phyloP scores from a whole-genome alignment of 2,329 filamentous ascomycete genomes.

The Epichloe sp. region DNA sequence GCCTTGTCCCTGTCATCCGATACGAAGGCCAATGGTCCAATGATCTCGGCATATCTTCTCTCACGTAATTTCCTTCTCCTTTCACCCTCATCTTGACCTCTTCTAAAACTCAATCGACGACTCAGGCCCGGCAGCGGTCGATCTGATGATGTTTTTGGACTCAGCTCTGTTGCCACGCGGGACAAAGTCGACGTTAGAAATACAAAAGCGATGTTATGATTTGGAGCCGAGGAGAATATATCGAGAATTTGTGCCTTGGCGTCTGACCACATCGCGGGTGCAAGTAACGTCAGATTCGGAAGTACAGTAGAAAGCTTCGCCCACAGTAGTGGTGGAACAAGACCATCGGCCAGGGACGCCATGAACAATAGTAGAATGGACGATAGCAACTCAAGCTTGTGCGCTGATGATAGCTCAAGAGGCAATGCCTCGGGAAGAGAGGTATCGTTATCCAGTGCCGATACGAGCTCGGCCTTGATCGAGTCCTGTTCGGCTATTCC shows the following conservation, averaged over 20 bases:
- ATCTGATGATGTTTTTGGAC: conserved; percentile 22
- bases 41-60: conserved; percentile 49
- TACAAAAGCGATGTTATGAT: conserved; percentile 80
- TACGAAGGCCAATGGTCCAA: conserved; percentile 51
- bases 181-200: conserved; percentile 69
- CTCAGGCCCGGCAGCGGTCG: conserved; percentile 19
- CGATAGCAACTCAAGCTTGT: conserved; percentile 62
- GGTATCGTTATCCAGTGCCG: conserved; percentile 61
- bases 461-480: conserved; percentile 30
- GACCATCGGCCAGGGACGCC: conserved; percentile 59
- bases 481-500: conserved; percentile 12
- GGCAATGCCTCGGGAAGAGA: conserved; percentile 49
- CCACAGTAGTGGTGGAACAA: conserved; percentile 63
- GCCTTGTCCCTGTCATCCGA: conserved; percentile 40
- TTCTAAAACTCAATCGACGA: conserved; percentile 34
- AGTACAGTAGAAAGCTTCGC: conserved; percentile 48
- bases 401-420: conserved; percentile 46
- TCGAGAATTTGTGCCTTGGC: conserved; percentile 52
- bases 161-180: conserved; percentile 36
- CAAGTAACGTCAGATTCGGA: conserved; percentile 22
- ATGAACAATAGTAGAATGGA: conserved; percentile 66
- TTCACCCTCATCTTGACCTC: conserved; percentile 14
- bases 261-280: conserved; percentile 20
- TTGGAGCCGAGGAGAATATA: conserved; percentile 54
- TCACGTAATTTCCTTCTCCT: conserved; percentile 44